These are phyloP conservation scores for Paraurostyla sp. DNA, from an alignment of 73 alveolate species.

Conservation along the genomic window DNA sequence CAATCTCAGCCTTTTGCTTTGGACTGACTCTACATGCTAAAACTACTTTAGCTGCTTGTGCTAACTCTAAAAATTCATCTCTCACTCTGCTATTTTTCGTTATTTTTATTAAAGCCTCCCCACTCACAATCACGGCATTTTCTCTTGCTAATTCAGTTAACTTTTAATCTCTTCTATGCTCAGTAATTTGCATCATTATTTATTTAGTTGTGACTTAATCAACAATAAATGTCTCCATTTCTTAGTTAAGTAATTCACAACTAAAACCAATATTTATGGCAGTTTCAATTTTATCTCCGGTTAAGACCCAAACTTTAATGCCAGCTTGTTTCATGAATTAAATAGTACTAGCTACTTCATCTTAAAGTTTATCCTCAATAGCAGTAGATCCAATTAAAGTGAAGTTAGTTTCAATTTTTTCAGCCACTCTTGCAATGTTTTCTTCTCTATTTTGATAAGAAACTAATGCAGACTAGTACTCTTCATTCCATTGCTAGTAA, in stretches of 20 bases:
- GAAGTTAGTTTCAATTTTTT: conserved; percentile 85
- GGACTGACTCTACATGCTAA: conserved; percentile 94
- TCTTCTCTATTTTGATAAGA: conserved; percentile 79
- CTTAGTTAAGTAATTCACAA: conserved; percentile 88
- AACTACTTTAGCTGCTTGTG: conserved; percentile 68
- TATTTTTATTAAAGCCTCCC: conserved; percentile 88
- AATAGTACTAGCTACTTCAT: conserved; percentile 92
- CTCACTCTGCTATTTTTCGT: conserved; percentile 59
- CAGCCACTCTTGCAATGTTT: conserved; percentile 82
- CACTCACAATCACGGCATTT: conserved; percentile 86
- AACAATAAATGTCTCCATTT: conserved; percentile 84
- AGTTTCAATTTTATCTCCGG: conserved; percentile 99
- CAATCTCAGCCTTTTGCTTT: conserved; percentile 93
- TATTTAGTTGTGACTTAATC: conserved; percentile 58
- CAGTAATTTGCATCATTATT: conserved; percentile 50
- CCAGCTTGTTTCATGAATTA: conserved; percentile 92
- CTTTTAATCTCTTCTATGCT: conserved; percentile 61
- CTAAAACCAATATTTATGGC: conserved; percentile 95
- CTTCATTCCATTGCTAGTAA: conserved; percentile 84
- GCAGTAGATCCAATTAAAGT: conserved; percentile 96
- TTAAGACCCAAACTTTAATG: conserved; percentile 97
- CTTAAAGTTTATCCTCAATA: conserved; percentile 97
- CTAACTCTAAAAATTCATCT: conserved; percentile 85
- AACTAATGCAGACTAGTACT: conserved; percentile 73
- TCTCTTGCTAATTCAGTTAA: conserved; percentile 65